These are phyloP conservation scores for Bruguiera parviflora DNA, from an alignment of 345 rosid genomes.

Conservation along the genomic window DNA sequence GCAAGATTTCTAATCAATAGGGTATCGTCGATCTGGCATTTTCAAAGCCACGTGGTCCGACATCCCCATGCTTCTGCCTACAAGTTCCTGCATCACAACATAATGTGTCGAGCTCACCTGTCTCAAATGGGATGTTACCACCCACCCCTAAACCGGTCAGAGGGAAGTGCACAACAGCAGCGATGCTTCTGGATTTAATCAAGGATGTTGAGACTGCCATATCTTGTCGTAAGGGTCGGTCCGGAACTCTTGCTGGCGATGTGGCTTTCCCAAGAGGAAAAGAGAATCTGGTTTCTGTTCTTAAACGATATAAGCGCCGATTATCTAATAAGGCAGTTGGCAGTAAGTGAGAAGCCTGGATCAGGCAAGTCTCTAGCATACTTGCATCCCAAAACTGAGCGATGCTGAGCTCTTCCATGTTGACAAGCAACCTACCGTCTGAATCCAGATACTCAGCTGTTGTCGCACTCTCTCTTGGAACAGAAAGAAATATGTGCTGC, in stretches of 20 bases:
- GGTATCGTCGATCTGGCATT: slow-evolving; percentile 86
- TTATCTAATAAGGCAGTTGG: slow-evolving; percentile 50
- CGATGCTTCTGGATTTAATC: slow-evolving; percentile 60
- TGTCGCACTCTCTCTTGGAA: slow-evolving; percentile 17
- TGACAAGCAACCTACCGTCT: slow-evolving; percentile 23
- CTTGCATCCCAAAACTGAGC: slow-evolving; percentile 10
- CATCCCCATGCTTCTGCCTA: slow-evolving; percentile 84
- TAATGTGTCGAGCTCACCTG: slow-evolving; percentile 50
- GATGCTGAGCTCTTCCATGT: slow-evolving; percentile 31
- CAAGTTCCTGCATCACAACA: slow-evolving; percentile 52
- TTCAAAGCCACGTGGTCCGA: slow-evolving; percentile 63
- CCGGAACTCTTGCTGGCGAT: slow-evolving; percentile 95
- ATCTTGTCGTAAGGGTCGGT: slow-evolving; percentile 83
- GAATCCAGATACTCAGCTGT: background rate
- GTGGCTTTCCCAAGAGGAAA: slow-evolving; percentile 95
- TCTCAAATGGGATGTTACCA: slow-evolving; percentile 69
- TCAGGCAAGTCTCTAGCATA: slow-evolving; percentile 34
- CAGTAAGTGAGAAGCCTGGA: slow-evolving; percentile 35
- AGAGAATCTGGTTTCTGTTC: slow-evolving; percentile 93
- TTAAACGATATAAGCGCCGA: slow-evolving; percentile 90
- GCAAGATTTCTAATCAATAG: slow-evolving; percentile 35
- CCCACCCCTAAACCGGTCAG: slow-evolving; percentile 64
- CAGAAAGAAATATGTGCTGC: slow-evolving; percentile 28
- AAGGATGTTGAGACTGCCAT: slow-evolving; percentile 92
- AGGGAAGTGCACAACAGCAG: slow-evolving; percentile 76